phyloP scores from a whole-genome alignment of 2,329 filamentous ascomycete genomes.

The Aspergillus ochraceus region DNA sequence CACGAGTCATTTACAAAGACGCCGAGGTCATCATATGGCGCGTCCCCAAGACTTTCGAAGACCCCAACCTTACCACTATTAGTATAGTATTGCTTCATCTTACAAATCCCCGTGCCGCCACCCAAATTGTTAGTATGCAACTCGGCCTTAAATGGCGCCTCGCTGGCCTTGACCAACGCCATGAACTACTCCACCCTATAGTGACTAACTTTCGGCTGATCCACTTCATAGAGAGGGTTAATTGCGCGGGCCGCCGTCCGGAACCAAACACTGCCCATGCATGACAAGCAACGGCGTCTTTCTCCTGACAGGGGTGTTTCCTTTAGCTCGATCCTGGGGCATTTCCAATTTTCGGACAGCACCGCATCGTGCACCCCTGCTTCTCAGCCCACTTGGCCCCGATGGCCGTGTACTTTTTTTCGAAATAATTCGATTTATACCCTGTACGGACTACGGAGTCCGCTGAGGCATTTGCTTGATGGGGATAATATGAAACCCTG shows the following conservation, averaged over 20 bases:
- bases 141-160: neutral
- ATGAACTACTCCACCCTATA: neutral
- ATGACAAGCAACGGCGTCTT: neutral
- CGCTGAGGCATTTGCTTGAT: neutral
- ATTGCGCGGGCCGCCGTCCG: neutral
- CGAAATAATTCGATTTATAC: neutral
- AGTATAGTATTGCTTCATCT: neutral
- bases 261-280: neutral
- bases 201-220: neutral
- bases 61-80: neutral
- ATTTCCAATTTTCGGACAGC: neutral
- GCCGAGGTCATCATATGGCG: neutral
- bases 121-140: neutral
- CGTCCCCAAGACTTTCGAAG: neutral
- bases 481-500: neutral
- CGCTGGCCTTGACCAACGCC: neutral
- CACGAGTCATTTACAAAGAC: neutral
- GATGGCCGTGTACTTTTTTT: neutral
- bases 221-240: neutral
- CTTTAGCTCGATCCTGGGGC: neutral
- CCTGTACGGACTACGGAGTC: neutral
- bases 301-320: neutral
- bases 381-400: neutral
- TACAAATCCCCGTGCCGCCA: neutral
- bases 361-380: neutral